phyloP scores from a whole-genome alignment of 352 stramenopile species.

The Pythium brassicae region DNA sequence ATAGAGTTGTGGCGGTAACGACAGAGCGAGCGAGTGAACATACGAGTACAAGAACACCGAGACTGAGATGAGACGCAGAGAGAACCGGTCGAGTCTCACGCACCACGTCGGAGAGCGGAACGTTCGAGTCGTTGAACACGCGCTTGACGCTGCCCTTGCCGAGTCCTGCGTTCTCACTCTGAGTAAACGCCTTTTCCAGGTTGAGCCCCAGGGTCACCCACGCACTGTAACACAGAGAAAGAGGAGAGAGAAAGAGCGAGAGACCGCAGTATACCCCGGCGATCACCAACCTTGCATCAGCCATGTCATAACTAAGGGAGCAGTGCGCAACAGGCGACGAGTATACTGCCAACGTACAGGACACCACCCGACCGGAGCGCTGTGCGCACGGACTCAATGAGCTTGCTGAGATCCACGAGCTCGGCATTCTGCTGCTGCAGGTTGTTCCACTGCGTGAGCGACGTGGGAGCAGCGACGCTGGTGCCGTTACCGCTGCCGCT shows the following conservation, averaged over 20 bases:
- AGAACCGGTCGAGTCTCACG: not conserved
- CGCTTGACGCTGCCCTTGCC: constrained; percentile 53
- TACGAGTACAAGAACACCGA: not conserved
- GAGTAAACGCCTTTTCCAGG: constrained; percentile 42
- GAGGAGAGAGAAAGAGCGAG: no score
- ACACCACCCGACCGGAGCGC: constrained; percentile 39
- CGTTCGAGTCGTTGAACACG: constrained; percentile 38
- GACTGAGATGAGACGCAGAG: not conserved
- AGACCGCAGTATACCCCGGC: not conserved
- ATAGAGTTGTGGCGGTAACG: not conserved
- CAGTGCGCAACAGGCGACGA: no score
- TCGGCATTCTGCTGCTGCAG: constrained; percentile 62
- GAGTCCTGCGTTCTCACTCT: constrained; percentile 32
- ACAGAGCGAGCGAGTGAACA: not conserved
- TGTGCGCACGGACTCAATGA: constrained; percentile 38
- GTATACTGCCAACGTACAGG: constrained; percentile 24
- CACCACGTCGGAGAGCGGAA: constrained; percentile 64
- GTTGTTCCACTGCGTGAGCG: constrained; percentile 68
- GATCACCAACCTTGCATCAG: not conserved
- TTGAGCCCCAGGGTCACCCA: constrained; percentile 49
- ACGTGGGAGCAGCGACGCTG: constrained; percentile 23
- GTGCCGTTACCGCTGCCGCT: not conserved
- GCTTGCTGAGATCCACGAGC: constrained; percentile 43
- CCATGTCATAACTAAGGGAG: not conserved
- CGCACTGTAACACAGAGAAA: constrained; percentile 17